A percentile compares a stretch with the other conserved stretches of the same genome.
Conservation (phyloP, 352 stramenopile species). For the Phytophthora melonis region DNA sequence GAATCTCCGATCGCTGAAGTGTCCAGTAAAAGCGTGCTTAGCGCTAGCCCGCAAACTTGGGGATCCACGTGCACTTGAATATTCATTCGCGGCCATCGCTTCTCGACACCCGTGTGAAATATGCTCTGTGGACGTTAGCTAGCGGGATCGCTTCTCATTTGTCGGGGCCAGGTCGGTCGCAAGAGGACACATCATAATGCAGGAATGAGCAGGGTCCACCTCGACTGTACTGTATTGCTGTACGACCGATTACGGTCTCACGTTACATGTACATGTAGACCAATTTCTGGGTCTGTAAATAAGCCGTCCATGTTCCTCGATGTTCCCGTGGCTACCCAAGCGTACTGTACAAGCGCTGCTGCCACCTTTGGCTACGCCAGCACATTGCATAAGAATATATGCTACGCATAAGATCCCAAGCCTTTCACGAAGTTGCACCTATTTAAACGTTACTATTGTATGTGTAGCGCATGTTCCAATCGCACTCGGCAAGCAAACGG, state of each 20-base stretch:
- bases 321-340: no score
- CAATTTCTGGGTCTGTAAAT: no score
- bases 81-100: constrained; percentile 9
- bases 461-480: no score
- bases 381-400: no score
- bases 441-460: no score
- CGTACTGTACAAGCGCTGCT: no score
- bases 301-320: no score
- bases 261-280: no score
- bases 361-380: no score
- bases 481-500: neutral
- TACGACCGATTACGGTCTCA: neutral
- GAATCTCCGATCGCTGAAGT: neutral
- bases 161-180: neutral
- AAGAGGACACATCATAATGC: neutral
- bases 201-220: neutral
- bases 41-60: neutral
- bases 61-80: constrained; percentile 4
- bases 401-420: no score
- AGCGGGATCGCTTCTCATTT: neutral
- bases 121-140: neutral
- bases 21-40: neutral
- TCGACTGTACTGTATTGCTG: neutral
- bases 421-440: no score
- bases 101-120: neutral